A percentile compares a stretch with the other conserved stretches of the same genome.
These are phyloP conservation scores for Solanum rostratum DNA, from an alignment of 257 asterid genomes.

Conservation along the genomic window DNA sequence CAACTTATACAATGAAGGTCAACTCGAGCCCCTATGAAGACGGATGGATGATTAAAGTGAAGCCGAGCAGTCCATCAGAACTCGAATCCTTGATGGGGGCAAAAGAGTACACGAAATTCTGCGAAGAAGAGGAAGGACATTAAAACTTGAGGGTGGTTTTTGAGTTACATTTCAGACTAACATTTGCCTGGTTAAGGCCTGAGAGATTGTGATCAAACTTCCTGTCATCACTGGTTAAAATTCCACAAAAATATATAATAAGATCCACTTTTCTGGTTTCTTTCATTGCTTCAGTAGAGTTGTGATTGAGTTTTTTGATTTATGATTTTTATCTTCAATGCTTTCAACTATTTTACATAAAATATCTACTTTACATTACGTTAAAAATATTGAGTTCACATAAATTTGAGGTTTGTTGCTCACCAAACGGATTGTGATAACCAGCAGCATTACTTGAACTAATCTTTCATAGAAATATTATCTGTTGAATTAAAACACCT, in stretches of 20 bases:
- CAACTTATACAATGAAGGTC: slow-evolving; percentile 29
- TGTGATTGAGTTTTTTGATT: not conserved
- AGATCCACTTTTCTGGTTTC: not conserved
- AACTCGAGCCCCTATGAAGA: slow-evolving; percentile 78
- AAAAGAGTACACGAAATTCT: slow-evolving; percentile 65
- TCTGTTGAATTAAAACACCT: too few relatives aligned
- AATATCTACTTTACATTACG: too few relatives aligned
- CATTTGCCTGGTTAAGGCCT: not conserved
- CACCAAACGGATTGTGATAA: too few relatives aligned
- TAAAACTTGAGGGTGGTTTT: slow-evolving; percentile 22
- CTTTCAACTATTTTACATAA: too few relatives aligned
- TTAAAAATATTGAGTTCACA: too few relatives aligned
- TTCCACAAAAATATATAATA: not conserved
- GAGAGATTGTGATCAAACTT: not conserved
- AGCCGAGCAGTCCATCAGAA: slow-evolving; percentile 64
- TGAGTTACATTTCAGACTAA: not conserved
- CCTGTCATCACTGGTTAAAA: not conserved
- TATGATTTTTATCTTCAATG: not conserved
- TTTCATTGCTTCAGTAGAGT: not conserved
- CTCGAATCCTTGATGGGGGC: slow-evolving; percentile 48
- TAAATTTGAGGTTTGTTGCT: too few relatives aligned
- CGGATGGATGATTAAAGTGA: slow-evolving; percentile 94
- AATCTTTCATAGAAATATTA: too few relatives aligned
- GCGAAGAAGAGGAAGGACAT: slow-evolving; percentile 70
- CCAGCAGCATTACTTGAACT: too few relatives aligned